Conservation (phyloP, 1,139 yeast species). For the Yamadazyma atlantica region DNA sequence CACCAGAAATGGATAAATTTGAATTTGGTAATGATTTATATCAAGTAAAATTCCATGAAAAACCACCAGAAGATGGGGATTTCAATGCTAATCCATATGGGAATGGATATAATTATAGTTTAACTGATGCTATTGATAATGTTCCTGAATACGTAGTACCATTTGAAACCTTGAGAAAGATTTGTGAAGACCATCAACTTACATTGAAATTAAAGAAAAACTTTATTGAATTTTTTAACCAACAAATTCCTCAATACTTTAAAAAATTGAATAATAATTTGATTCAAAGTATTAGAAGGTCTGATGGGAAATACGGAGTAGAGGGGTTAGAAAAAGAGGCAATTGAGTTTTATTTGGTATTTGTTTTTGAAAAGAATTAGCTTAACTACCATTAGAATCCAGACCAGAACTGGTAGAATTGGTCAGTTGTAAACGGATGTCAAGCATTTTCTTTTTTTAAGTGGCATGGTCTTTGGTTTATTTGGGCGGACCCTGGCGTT, state of each 20-base stretch:
- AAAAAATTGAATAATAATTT: slow-evolving; percentile 60
- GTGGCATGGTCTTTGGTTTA: too few relatives aligned
- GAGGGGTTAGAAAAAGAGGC: slow-evolving; percentile 87
- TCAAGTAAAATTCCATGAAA: slow-evolving; percentile 72
- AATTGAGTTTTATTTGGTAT: slow-evolving; percentile 82
- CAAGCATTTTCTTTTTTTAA: too few relatives aligned
- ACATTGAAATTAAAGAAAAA: slow-evolving; percentile 72
- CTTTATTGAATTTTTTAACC: slow-evolving; percentile 79
- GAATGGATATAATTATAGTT: slow-evolving; percentile 73
- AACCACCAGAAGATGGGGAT: slow-evolving; percentile 70
- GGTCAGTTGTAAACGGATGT: background rate
- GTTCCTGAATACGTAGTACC: slow-evolving; percentile 99
- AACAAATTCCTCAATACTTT: slow-evolving; percentile 70
- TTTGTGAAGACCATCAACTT: slow-evolving; percentile 83
- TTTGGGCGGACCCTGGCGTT: too few relatives aligned
- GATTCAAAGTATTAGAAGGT: slow-evolving; percentile 66
- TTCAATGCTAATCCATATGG: slow-evolving; percentile 75
- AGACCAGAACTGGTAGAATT: too few relatives aligned
- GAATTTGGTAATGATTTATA: slow-evolving; percentile 87
- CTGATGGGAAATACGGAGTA: slow-evolving; percentile 82
- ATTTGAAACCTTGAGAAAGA: slow-evolving; percentile 76
- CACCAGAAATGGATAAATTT: slow-evolving; percentile 45
- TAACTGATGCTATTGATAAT: slow-evolving; percentile 92
- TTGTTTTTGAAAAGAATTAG: slow-evolving; percentile 65
- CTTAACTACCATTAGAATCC: background rate